Evolutionary conservation across 78 protist genomes (phyloP).

Genomic region (Monocercomonoides exilis): DNA sequence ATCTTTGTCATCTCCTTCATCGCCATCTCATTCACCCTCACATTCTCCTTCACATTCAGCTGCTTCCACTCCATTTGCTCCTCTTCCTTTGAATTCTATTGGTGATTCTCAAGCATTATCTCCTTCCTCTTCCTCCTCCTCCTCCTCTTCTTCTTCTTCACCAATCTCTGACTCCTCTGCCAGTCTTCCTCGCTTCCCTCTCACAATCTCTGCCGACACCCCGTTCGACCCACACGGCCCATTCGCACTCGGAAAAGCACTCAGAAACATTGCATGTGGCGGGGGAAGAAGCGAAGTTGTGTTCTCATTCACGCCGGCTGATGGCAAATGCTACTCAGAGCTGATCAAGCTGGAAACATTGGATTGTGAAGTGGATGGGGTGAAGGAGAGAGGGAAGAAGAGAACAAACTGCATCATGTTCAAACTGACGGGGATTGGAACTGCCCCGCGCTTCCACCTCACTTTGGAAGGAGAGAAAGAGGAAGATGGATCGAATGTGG

Average conservation of each 20-base stretch:
- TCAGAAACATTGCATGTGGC: background rate
- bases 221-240: background rate
- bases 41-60: background rate
- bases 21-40: no score
- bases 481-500: no score
- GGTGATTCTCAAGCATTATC: no score
- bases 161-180: background rate
- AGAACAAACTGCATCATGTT: background rate
- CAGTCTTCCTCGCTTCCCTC: background rate
- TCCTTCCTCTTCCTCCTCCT: no score
- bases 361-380: background rate
- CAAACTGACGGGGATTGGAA: background rate
- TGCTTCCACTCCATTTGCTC: background rate
- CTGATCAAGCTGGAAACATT: background rate
- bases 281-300: background rate
- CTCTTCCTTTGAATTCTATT: no score
- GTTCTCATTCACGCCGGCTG: background rate
- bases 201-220: background rate
- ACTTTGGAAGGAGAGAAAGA: background rate
- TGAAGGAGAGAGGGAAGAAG: background rate
- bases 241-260: background rate
- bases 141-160: no score
- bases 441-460: background rate
- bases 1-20: no score
- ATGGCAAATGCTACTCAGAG: background rate